Percentiles rank a stretch among this genome's conserved stretches.
phyloP scores from a whole-genome alignment of 129 eudicot genomes.

The Cynara cardunculus region DNA sequence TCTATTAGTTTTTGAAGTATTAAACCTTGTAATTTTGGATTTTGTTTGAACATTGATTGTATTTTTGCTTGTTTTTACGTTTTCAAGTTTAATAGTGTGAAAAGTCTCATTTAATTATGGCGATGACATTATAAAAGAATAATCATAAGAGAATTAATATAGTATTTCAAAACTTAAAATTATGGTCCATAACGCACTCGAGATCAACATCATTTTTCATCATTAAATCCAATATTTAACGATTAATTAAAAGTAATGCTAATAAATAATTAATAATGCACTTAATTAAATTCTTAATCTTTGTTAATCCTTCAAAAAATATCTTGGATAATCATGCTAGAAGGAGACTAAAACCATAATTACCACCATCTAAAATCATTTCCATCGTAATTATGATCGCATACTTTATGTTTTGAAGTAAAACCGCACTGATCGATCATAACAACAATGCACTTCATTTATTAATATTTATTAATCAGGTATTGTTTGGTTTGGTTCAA shows the following conservation, averaged over 20 bases:
- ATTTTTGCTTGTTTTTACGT: background rate
- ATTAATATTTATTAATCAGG: background rate
- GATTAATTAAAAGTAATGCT: background rate
- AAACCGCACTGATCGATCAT: background rate
- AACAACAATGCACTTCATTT: background rate
- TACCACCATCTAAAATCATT: background rate
- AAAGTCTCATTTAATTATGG: background rate
- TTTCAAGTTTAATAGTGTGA: background rate
- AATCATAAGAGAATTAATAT: background rate
- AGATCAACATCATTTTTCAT: background rate
- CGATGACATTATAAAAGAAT: background rate
- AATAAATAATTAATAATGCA: background rate
- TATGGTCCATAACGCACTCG: background rate
- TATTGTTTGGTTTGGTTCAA: background rate
- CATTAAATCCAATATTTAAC: background rate
- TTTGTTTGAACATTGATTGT: background rate
- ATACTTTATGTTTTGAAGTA: background rate
- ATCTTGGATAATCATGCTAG: background rate
- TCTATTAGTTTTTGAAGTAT: too few species aligned
- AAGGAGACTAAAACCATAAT: background rate
- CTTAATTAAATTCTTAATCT: background rate
- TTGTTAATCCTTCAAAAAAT: too few species aligned
- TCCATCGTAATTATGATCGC: background rate
- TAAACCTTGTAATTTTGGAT: background rate
- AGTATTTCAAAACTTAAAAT: background rate